These are phyloP conservation scores for Russula sp. DNA, from an alignment of 768 basidiomycete genomes.

Conservation along the genomic window DNA sequence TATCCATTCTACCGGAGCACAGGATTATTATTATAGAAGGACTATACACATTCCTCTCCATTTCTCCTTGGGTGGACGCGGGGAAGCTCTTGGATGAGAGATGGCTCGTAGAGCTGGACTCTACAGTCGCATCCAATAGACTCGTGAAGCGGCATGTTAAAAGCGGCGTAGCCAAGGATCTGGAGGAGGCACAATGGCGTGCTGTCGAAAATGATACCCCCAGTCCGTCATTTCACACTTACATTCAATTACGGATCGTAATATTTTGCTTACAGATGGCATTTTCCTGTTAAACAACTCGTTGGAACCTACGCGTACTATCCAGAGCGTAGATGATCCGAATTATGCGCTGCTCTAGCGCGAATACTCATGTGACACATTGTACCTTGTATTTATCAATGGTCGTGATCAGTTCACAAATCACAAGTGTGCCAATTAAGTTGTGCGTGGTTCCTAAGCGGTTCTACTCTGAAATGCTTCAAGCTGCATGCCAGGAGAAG, in stretches of 20 bases:
- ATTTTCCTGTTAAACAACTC: constrained; percentile 42
- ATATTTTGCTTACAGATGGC: constrained; percentile 39
- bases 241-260: background rate
- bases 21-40: constrained; percentile 87
- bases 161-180: constrained; percentile 67
- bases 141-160: constrained; percentile 71
- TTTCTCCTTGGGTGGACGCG: constrained; percentile 69
- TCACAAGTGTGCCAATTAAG: no score
- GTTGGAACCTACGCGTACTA: constrained; percentile 42
- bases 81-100: constrained; percentile 68
- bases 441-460: no score
- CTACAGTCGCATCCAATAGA: constrained; percentile 53
- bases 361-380: background rate
- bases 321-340: constrained; percentile 46
- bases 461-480: no score
- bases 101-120: constrained; percentile 66
- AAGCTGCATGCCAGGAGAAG: no score
- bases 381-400: background rate
- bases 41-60: constrained; percentile 76
- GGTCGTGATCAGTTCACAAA: no score
- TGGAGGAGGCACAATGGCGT: constrained; percentile 63
- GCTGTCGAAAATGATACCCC: constrained; percentile 77
- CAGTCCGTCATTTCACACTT: constrained; percentile 45
- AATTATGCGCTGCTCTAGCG: constrained; percentile 23
- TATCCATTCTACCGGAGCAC: constrained; percentile 58